Evolutionary conservation across 495 filamentous ascomycete species (phyloP).

Genomic region (Penicillium tannophilum): DNA sequence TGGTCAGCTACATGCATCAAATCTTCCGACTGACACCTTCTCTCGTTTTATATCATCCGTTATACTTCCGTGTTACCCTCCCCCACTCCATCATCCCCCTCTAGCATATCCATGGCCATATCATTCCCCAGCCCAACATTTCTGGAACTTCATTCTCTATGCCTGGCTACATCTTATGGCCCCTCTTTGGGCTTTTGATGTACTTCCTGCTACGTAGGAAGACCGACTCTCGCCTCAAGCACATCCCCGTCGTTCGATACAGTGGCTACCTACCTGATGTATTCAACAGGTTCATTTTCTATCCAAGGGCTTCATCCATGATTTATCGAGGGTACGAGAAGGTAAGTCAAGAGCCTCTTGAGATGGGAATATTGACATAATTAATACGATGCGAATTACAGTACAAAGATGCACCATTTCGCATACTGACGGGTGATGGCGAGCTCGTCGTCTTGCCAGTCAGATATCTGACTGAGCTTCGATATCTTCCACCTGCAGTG

Average conservation of each 20-base stretch:
- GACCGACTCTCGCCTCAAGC: slow-evolving; percentile 12
- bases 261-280: slow-evolving; percentile 26
- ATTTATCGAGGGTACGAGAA: slow-evolving; percentile 33
- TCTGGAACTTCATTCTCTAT: neutral
- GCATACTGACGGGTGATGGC: slow-evolving; percentile 37
- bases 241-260: slow-evolving; percentile 32
- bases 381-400: slow-evolving; percentile 6
- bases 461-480: slow-evolving; percentile 34
- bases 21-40: too few relatives aligned
- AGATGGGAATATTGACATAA: neutral
- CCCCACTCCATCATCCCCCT: neutral
- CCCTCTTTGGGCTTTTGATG: slow-evolving; percentile 15
- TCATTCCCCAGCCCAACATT: neutral
- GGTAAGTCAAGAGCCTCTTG: slow-evolving; percentile 13
- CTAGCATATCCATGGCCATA: neutral
- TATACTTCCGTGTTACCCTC: neutral
- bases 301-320: slow-evolving; percentile 21
- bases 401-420: slow-evolving; percentile 34
- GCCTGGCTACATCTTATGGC: slow-evolving; percentile 11
- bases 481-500: slow-evolving; percentile 16
- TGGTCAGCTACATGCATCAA: too few relatives aligned
- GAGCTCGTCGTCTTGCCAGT: slow-evolving; percentile 36
- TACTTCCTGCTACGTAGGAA: slow-evolving; percentile 13
- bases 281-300: slow-evolving; percentile 34
- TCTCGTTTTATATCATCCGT: neutral